These are phyloP conservation scores for Parietichytrium sp. DNA, from an alignment of 108 stramenopile genomes.

Conservation along the genomic window DNA sequence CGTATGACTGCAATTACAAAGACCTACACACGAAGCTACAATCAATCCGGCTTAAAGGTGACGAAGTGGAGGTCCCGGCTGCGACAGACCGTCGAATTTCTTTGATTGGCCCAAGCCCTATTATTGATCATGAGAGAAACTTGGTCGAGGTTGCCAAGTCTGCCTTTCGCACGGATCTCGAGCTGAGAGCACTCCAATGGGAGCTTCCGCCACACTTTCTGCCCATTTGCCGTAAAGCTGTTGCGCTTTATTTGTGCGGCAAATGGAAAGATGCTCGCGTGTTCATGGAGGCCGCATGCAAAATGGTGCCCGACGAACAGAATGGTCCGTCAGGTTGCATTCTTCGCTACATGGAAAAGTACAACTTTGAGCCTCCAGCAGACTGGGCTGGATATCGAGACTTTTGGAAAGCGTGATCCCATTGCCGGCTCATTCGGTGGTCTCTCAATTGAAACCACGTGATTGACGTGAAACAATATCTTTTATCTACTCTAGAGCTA, in stretches of 20 bases:
- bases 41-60: neutral
- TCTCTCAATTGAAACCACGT: no score
- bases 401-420: no score
- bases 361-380: conserved; percentile 33
- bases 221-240: conserved; percentile 41
- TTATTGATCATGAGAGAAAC: conserved; percentile 17
- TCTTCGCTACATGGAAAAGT: conserved; percentile 31
- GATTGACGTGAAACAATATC: no score
- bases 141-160: neutral
- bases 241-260: conserved; percentile 45
- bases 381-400: conserved; percentile 55
- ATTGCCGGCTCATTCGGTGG: no score
- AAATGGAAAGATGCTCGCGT: conserved; percentile 49
- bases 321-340: conserved; percentile 47
- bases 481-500: no score
- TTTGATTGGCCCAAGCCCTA: conserved; percentile 13
- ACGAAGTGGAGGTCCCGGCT: neutral
- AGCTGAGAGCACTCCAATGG: conserved; percentile 27
- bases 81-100: conserved; percentile 8
- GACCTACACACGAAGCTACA: neutral
- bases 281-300: conserved; percentile 26
- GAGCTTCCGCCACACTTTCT: conserved; percentile 30
- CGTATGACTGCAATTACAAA: neutral
- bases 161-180: conserved; percentile 29
- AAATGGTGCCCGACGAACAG: neutral